Percentiles rank a stretch among this genome's conserved stretches.
Conservation (phyloP, 2,329 filamentous ascomycete species). For the Colletotrichum tamarilloi region DNA sequence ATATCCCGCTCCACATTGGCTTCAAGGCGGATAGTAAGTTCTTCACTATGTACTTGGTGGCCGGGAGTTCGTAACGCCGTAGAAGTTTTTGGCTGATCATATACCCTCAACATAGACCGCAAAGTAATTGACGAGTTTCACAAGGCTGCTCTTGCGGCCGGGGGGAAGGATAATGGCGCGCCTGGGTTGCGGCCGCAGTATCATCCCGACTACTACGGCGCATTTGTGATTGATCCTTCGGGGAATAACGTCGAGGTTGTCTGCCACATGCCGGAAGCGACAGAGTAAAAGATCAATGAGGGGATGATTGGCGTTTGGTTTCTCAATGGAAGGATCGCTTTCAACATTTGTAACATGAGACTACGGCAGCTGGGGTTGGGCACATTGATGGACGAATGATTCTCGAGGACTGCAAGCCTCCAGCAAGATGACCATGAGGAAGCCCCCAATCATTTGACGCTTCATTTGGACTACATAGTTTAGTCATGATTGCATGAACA, state of each 20-base stretch:
- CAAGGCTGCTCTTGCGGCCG: constrained; percentile 51
- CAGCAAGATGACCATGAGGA: no score
- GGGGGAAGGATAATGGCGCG: constrained; percentile 59
- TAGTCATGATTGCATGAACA: no score
- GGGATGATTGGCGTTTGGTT: background rate
- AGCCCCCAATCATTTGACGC: no score
- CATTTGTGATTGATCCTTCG: constrained; percentile 60
- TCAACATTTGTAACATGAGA: no score
- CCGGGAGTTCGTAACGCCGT: no score
- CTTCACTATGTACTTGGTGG: background rate
- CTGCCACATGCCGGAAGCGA: constrained; percentile 37
- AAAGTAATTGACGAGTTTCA: constrained; percentile 58
- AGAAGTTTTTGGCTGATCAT: no score
- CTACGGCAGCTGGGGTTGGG: no score
- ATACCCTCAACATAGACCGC: constrained; percentile 44
- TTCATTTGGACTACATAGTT: no score
- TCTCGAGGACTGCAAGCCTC: no score
- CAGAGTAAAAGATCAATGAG: background rate
- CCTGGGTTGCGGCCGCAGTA: constrained; percentile 58
- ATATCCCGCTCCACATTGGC: constrained; percentile 43
- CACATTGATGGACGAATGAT: no score
- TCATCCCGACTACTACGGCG: constrained; percentile 59
- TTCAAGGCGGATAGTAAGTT: constrained; percentile 45
- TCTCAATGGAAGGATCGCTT: background rate
- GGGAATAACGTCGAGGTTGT: constrained; percentile 66